Percentiles rank a stretch among this genome's conserved stretches.
These are phyloP conservation scores for Exophiala mesophila DNA, from an alignment of 2,329 filamentous ascomycete genomes.

Conservation along the genomic window DNA sequence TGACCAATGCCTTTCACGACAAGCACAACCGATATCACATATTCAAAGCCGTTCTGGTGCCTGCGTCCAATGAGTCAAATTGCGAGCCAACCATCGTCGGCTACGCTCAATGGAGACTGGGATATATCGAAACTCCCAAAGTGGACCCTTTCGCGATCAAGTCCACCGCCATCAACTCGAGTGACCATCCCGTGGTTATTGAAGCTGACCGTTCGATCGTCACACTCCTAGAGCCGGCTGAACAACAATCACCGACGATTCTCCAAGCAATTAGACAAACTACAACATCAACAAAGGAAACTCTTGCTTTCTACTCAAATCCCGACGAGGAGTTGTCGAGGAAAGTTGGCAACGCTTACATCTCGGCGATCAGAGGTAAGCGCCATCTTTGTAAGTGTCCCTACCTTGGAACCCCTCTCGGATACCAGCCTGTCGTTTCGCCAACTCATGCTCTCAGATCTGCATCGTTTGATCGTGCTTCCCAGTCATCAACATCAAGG, in stretches of 20 bases:
- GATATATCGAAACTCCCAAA: slow-evolving; percentile 18
- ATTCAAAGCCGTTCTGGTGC: slow-evolving; percentile 18
- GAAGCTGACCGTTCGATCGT: slow-evolving; percentile 4
- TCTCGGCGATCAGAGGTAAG: slow-evolving; percentile 19
- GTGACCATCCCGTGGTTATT: background rate
- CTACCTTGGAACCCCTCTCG: no score
- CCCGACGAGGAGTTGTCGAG: slow-evolving; percentile 10
- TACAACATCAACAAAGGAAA: background rate
- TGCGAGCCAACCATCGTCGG: slow-evolving; percentile 17
- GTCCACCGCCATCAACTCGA: background rate
- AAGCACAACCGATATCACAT: slow-evolving; percentile 3
- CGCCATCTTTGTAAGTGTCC: slow-evolving; percentile 22
- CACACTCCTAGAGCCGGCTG: slow-evolving; percentile 4
- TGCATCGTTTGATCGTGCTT: slow-evolving; percentile 20
- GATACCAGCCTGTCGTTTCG: no score
- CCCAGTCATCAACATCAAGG: slow-evolving; percentile 21
- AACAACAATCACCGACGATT: background rate
- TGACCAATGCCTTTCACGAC: slow-evolving; percentile 16
- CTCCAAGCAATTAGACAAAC: background rate
- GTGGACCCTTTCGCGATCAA: slow-evolving; percentile 15
- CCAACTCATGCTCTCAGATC: no score
- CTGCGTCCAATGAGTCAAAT: slow-evolving; percentile 1
- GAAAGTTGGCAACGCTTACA: slow-evolving; percentile 15
- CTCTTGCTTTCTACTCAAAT: slow-evolving; percentile 13
- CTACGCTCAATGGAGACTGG: slow-evolving; percentile 17